Evolutionary conservation across 352 stramenopile genomes (phyloP), one percentile per base, ranked within the genome.

Genomic region (Blastocystis hominis): DNA sequence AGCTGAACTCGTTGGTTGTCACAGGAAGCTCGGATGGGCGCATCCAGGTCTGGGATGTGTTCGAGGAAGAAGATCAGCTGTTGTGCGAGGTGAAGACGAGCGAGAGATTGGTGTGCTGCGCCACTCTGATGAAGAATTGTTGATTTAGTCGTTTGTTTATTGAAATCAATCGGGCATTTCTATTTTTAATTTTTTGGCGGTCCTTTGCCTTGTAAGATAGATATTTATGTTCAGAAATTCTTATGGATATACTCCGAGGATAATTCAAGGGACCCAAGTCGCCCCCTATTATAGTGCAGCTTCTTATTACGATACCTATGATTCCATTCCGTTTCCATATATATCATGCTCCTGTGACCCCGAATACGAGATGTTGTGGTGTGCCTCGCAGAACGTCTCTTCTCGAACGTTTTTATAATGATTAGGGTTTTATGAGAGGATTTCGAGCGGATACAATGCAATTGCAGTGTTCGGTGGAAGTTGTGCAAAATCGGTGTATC

Each of bases 241-340:
- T 46, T 84, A 66, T 84, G 30, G 50, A 64, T 66, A 15, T 46
- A 24, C 70, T 61, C 50, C 24, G 24, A 42, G 20, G 62, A 46
- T 54, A 47, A 62, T 44, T 80, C 42, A 30, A 54, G 72, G 44
- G 42, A 50, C 62, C n/a, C 44, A 66, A 66, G n/a, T 44, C 1
- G 17, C 38, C 30, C 40, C 72, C 17, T 84, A 84, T 34, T 44
- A 66, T 30, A 44, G 53, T 10, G 72, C 68, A 4, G 6, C 62
- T 20, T 84, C 72, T 5, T 30, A 63, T 47, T 84, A 84, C 47
- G 72, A 84, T 47, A 17, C n/a, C 0, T 84, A 36, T 69, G 38
- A 63, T 54, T 84, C 72, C 9, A 84, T 84, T 20, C 72, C 72
- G 36, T 84, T 84, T 84, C 72, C 72, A 44, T 84, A 68, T 47